Evolutionary conservation across 2,329 filamentous ascomycete species (phyloP), one percentile per base, ranked within the genome.

Genomic region (Xylaria sp.): DNA sequence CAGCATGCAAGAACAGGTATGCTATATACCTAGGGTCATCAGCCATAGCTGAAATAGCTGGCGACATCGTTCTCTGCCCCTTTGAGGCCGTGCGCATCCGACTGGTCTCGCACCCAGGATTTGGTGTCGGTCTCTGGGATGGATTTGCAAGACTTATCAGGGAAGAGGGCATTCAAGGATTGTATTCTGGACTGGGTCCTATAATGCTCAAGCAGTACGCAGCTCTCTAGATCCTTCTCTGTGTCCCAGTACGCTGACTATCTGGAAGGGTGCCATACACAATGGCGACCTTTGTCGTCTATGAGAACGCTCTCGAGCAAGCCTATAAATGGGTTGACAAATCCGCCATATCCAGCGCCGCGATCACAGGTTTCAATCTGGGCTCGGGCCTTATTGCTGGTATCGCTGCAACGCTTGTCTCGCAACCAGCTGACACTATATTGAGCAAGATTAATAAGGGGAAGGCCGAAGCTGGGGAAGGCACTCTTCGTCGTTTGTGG

Each of bases 381-480:
- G 69, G 67, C 15, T 67, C 67, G 42, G 70, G 70, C 14, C 66
- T 72, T 6, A 49, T 71, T 33, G 70, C 70, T 19, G 70, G 69
- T 47, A 68, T 72, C 61, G 69, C 70, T 4, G 70, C 69, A 31
- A 68, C 70, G 7, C 60, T 72, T 40, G 69, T 72, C 23, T 71
- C 70, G 6, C 70, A 72, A 49, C 70, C 70, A 23, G 70, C 70
- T 23, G 70, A 72, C 60, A 72, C 70, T 15, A 65, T 72, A 35
- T 63, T 72, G 50, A 68, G 65, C 19, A 71, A 71, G 62, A 72
- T 72, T 60, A 72, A 72, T 58, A 71, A 72, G 43, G 60, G 59
- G 9, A 69, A 71, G 59, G 67, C 66, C 14, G 60, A 33, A 33
- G 59, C 68, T 11, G 70, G 70, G 17, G 70, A 72, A 46, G 65